Conservation (phyloP, 306 rosid genomes). For the Albizia julibrissin region DNA sequence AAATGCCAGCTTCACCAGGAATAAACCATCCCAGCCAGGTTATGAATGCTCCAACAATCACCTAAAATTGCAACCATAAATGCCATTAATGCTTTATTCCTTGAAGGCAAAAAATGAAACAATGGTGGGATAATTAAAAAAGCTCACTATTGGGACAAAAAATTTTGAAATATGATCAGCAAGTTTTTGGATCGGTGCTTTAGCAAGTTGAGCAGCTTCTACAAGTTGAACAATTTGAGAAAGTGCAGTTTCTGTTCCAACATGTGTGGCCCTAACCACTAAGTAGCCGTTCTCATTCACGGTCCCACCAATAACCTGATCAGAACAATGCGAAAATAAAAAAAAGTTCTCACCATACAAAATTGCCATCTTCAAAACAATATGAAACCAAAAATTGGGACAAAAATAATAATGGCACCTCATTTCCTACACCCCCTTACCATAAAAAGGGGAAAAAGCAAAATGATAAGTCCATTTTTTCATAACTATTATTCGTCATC, state of each 20-base stretch:
- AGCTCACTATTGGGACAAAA: conserved; percentile 91
- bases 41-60: conserved; percentile 61
- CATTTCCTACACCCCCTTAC: conserved; percentile 26
- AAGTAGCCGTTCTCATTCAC: conserved; percentile 87
- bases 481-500: too few species aligned
- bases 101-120: not conserved
- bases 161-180: conserved; percentile 83
- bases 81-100: conserved; percentile 7
- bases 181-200: conserved; percentile 93
- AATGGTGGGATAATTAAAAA: not conserved
- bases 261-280: conserved; percentile 78
- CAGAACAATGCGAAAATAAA: conserved; percentile 15
- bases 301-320: conserved; percentile 91
- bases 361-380: conserved; percentile 14
- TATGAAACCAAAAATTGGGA: conserved; percentile 19
- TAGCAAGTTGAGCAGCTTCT: conserved; percentile 93
- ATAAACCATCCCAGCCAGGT: conserved; percentile 91
- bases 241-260: conserved; percentile 91
- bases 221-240: conserved; percentile 96
- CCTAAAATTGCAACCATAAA: conserved; percentile 52
- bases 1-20: conserved; percentile 57
- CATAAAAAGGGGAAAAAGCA: too few species aligned
- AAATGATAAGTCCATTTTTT: too few species aligned
- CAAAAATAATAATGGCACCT: not conserved
- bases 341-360: conserved; percentile 23